A percentile compares a stretch with the other conserved stretches of the same genome.
These are phyloP conservation scores for Lagenaria siceraria DNA, from an alignment of 306 rosid species.

Conservation along the genomic window DNA sequence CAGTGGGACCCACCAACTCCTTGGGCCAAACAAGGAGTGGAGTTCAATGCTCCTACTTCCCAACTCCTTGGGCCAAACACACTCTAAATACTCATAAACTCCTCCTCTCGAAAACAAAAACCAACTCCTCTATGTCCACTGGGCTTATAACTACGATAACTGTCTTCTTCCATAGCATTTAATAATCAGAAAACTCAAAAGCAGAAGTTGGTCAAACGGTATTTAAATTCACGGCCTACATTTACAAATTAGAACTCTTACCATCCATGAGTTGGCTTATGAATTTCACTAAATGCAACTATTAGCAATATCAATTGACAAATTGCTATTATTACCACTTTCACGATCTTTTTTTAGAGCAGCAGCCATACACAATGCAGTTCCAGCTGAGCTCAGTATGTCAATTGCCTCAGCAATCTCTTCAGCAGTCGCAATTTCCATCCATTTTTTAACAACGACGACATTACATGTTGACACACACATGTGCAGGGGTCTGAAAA, in stretches of 20 bases:
- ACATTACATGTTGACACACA: conserved; percentile 95
- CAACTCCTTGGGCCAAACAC: too few species aligned
- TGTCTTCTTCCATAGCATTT: neutral
- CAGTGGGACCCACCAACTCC: too few species aligned
- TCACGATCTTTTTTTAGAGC: conserved; percentile 92
- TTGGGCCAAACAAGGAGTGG: too few species aligned
- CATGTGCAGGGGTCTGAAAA: conserved; percentile 80
- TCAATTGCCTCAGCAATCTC: conserved; percentile 85
- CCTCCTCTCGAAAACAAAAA: neutral
- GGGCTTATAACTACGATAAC: neutral
- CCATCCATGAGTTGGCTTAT: neutral
- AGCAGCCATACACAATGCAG: conserved; percentile 97
- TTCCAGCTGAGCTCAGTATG: conserved; percentile 66
- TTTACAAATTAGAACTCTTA: neutral
- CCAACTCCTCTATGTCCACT: neutral
- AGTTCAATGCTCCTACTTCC: too few species aligned
- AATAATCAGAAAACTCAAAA: neutral
- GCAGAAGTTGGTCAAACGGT: neutral
- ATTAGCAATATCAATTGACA: neutral
- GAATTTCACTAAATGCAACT: neutral
- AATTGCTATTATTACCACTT: conserved; percentile 42
- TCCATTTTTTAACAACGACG: conserved; percentile 91
- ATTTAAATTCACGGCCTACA: neutral
- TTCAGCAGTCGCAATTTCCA: conserved; percentile 66
- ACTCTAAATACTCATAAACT: neutral